Conservation (phyloP, 2,329 filamentous ascomycete genomes). For the Trichoderma koningii region DNA sequence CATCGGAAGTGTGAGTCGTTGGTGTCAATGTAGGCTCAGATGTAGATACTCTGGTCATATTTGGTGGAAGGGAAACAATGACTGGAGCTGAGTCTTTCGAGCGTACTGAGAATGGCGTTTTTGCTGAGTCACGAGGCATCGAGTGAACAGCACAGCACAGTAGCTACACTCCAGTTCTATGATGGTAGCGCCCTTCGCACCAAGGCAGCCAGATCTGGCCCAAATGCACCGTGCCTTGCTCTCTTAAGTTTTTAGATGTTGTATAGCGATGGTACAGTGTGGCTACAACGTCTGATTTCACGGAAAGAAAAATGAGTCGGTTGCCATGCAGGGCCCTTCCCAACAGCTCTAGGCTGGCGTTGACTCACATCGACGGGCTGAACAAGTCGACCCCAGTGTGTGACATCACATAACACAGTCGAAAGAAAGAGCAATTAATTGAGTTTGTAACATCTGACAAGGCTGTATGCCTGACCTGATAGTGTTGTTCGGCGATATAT, state of each 20-base stretch:
- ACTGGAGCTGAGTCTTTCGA: not conserved
- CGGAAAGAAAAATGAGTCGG: no score
- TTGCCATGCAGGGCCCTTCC: no score
- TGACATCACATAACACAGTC: not conserved
- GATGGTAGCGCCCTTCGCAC: not conserved
- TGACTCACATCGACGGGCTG: not conserved
- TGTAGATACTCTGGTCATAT: not conserved
- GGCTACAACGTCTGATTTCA: no score
- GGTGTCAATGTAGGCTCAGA: conserved; percentile 15
- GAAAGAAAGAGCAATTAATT: not conserved
- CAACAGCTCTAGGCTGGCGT: not conserved
- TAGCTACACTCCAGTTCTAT: not conserved
- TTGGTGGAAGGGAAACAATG: conserved; percentile 1
- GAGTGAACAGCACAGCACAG: not conserved
- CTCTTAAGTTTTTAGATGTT: not conserved
- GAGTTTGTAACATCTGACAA: conserved; percentile 2
- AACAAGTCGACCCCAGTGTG: not conserved
- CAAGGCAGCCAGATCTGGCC: no score
- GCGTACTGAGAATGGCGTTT: not conserved
- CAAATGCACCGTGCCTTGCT: no score
- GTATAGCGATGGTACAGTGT: not conserved
- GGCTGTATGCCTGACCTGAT: not conserved
- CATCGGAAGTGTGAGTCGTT: not conserved
- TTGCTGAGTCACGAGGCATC: not conserved
- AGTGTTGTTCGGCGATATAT: not conserved